Percentiles rank a stretch among this genome's conserved stretches.
phyloP scores from a whole-genome alignment of 768 basidiomycete species.

The Mycena vitilis region DNA sequence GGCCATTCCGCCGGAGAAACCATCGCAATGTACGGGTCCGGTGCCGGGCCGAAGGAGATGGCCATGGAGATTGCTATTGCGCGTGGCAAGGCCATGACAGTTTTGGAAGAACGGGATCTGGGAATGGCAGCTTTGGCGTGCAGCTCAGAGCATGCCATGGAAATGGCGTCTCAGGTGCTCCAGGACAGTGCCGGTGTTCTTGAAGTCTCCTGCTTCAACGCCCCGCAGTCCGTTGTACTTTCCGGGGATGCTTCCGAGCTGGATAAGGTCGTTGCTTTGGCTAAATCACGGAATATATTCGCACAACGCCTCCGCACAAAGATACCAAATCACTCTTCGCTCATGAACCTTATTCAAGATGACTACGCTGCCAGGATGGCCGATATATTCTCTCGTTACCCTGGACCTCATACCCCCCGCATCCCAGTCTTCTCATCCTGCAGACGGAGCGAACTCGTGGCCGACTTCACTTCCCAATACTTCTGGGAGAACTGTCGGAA shows the following conservation, averaged over 20 bases:
- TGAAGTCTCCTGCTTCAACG: conserved; percentile 47
- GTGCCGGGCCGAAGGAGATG: conserved; percentile 42
- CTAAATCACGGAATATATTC: conserved; percentile 37
- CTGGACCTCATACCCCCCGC: conserved; percentile 2
- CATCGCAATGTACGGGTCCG: conserved; percentile 44
- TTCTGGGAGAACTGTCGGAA: conserved; percentile 21
- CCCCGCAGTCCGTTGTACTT: conserved; percentile 42
- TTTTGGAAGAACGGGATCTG: conserved; percentile 20
- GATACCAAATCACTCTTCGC: conserved; percentile 42
- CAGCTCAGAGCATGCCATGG: not conserved
- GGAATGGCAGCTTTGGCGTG: conserved; percentile 47
- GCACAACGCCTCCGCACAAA: conserved; percentile 42
- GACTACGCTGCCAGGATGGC: not conserved
- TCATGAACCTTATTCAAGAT: conserved; percentile 42
- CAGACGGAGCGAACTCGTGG: not conserved
- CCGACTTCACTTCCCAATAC: not conserved
- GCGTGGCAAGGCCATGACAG: conserved; percentile 43
- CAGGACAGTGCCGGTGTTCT: conserved; percentile 9
- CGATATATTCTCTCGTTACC: conserved; percentile 9
- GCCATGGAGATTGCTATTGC: conserved; percentile 48
- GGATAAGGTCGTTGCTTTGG: conserved; percentile 39
- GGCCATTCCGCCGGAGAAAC: conserved; percentile 52
- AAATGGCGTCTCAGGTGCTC: conserved; percentile 13
- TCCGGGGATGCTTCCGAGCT: conserved; percentile 36
- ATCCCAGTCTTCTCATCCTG: conserved; percentile 11